Conservation (phyloP, 2,329 filamentous ascomycete genomes). For the Xylariaceae sp. region DNA sequence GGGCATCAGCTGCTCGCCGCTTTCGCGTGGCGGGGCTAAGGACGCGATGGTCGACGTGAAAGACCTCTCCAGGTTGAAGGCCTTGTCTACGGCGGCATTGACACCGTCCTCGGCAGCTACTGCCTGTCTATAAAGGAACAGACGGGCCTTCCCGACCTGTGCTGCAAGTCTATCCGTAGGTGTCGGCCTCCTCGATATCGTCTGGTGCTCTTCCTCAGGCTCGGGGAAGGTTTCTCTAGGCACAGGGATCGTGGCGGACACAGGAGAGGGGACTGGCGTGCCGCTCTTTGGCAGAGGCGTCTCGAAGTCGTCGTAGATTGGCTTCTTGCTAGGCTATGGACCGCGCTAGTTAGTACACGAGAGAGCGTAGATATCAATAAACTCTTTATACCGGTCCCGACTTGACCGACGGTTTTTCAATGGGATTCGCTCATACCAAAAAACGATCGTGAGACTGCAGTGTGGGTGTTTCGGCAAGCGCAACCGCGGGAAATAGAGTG, state of each 20-base stretch:
- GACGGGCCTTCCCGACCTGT: constrained; percentile 72
- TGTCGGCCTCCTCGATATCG: constrained; percentile 50
- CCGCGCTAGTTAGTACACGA: constrained; percentile 8
- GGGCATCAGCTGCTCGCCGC: constrained; percentile 83
- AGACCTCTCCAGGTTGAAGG: constrained; percentile 79
- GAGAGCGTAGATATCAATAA: neutral
- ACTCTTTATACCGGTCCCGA: constrained; percentile 4
- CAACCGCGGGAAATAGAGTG: constrained; percentile 33
- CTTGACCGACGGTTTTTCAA: neutral
- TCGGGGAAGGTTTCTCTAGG: constrained; percentile 25
- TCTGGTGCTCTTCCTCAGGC: constrained; percentile 24
- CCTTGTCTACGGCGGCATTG: constrained; percentile 74
- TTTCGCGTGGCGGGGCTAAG: constrained; percentile 78
- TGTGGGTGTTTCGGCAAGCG: constrained; percentile 42
- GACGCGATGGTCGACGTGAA: constrained; percentile 87
- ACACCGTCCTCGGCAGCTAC: constrained; percentile 72
- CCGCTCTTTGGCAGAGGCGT: constrained; percentile 30
- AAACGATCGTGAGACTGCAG: constrained; percentile 20
- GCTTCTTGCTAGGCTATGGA: constrained; percentile 48
- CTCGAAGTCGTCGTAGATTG: constrained; percentile 75
- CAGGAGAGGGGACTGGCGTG: constrained; percentile 27
- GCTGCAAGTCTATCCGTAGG: constrained; percentile 84
- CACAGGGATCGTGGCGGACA: constrained; percentile 30
- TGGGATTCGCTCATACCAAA: constrained; percentile 6
- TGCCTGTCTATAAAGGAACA: constrained; percentile 74